Evolutionary conservation across 495 filamentous ascomycete genomes (phyloP), one percentile per base, ranked within the genome.

Genomic region (Acidomyces sp.): DNA sequence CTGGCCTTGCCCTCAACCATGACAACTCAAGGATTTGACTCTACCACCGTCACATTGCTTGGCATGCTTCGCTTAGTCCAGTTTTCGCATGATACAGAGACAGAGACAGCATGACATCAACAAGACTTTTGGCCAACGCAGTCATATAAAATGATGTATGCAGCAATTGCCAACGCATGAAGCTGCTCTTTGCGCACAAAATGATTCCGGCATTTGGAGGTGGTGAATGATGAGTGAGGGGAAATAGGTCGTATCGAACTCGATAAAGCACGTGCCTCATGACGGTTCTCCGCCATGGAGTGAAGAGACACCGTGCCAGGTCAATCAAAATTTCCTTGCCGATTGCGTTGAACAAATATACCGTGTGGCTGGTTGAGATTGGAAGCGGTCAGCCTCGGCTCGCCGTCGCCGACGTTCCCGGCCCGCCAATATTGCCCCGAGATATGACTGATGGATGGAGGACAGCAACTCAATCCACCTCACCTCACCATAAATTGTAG

Each of bases 41-140:
- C 7, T 28, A 34, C 9, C 39, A 43, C 19, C 35, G 39, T 28
- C 39, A 43, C 20, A 43, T 43, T 10, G 43, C 37, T 13, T 41
- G 39, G 39, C 39, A 43, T 6, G 39, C 29, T 31, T 46, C 43
- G 2, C 42, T 31, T 12, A 38, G 43, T 31, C 46, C 48, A 10
- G 43, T 43, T 12, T 30, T 53, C 9, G n/a, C n/a, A n/a, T n/a
- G n/a, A n/a, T n/a, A n/a, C 46, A 53, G 26, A 30, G 53, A 16
- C 18, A 56, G 39, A 29, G 43, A 11, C 46, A 46, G 27, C 36
- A 29, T n/a, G 40, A 52, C 10, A 52, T 55, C 18, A 9, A 16
- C 6, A 5, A 7, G 1, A 17, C n/a, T 18, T n/a, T 55, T 16
- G 45, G 41, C 4, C 17, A 16, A 4, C 17, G 12, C 16, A 26